These are phyloP conservation scores for Pyrenochaeta sp. DNA, from an alignment of 2,329 filamentous ascomycete genomes.

Conservation along the genomic window DNA sequence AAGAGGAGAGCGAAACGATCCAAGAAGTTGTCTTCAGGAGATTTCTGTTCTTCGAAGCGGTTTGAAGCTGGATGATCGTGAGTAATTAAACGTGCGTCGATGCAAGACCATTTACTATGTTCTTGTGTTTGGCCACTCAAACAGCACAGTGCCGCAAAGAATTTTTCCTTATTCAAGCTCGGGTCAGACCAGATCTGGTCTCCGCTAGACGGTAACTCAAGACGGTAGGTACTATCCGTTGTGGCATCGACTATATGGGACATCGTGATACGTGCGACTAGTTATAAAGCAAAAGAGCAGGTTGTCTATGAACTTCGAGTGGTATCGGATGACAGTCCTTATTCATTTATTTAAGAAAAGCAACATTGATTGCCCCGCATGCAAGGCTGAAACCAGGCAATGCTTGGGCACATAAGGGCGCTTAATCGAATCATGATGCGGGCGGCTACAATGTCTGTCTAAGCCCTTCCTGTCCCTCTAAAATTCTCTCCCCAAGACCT, in stretches of 20 bases:
- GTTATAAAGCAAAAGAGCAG: no score
- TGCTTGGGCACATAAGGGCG: neutral
- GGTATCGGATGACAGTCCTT: no score
- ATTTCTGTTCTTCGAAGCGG: neutral
- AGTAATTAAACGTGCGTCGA: neutral
- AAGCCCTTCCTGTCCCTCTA: constrained; percentile 29
- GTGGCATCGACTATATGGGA: neutral
- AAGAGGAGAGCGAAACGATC: neutral
- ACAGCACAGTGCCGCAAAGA: neutral
- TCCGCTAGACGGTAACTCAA: neutral
- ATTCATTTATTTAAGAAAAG: no score
- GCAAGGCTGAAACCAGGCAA: neutral
- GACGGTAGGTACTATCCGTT: neutral
- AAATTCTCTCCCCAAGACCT: constrained; percentile 20
- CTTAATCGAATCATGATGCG: neutral
- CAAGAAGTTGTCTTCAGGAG: neutral
- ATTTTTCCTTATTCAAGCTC: neutral
- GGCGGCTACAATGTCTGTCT: constrained; percentile 21
- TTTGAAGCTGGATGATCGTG: neutral
- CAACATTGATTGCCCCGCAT: neutral
- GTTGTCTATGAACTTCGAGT: no score
- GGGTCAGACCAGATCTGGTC: neutral
- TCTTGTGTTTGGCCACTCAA: neutral
- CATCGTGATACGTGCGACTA: no score
- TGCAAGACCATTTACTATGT: neutral